Evolutionary conservation across 371 early-diverging fungal genomes (phyloP), one percentile per base, ranked within the genome.

Genomic region (Apophysomyces sp.): DNA sequence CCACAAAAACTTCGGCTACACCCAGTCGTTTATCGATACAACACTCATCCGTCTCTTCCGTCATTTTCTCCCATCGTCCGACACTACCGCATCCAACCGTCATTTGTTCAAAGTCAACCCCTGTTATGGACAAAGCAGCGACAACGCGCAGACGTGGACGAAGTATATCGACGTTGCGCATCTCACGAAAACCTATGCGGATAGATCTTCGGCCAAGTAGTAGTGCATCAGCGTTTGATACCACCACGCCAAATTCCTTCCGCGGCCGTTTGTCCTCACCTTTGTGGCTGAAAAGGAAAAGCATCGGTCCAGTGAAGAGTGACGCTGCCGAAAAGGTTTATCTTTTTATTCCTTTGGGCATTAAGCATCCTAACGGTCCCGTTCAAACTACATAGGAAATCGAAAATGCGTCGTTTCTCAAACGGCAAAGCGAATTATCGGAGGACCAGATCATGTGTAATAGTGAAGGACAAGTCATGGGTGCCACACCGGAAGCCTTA

Each of bases 381-480:
- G 9, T 44, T 9, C 6, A 4, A 7, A 21, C 6, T 16, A 18
- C 21, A 21, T 21, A 44, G 49, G 49, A 44, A 44, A 21, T 9
- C 18, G 49, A 44, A 1, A 21, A 21, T 21, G 3, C 21, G 21
- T 44, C 21, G 8, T 44, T 44, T 21, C 49, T 44, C 1, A 44
- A 44, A 11, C 49, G 78, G 85, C 77, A 90, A 84, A 69, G 70
- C 64, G 9, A 75, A 65, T 69, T 75, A 27, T 58, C 61, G 7
- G 72, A 71, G 6, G 81, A 87, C 15, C 94, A 92, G 27, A 78
- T 96, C 56, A 74, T 93, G 12, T 83, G 90, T 65, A 93, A 91
- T 69, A 76, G 80, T 55, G 96, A 97, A 30, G 92, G 90, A 4
- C 85, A 89, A 44, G 92, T 98, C 58, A 92, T 88, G 63, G 96